Percentiles rank a stretch among this genome's conserved stretches.
These are phyloP conservation scores for Eucalyptus pauciflora DNA, from an alignment of 345 rosid species.

Conservation along the genomic window DNA sequence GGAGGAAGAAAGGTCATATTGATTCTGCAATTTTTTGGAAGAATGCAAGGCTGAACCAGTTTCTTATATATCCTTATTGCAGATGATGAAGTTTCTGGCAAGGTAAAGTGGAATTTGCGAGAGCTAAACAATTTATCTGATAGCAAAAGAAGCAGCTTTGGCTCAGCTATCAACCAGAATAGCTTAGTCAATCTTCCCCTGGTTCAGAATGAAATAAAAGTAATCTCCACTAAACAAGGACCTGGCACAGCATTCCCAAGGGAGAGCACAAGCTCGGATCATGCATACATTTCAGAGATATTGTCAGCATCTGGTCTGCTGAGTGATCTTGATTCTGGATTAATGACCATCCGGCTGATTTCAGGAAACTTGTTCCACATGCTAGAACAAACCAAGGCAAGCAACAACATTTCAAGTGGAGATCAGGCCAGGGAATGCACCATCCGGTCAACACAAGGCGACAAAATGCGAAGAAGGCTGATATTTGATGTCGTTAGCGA, in stretches of 20 bases:
- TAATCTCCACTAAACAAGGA: not conserved
- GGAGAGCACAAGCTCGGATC: constrained; percentile 28
- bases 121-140: constrained; percentile 4
- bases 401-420: constrained; percentile 8
- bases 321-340: constrained; percentile 29
- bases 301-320: constrained; percentile 54
- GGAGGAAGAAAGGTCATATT: not conserved
- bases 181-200: constrained; percentile 7
- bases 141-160: constrained; percentile 15
- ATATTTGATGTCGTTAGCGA: constrained; percentile 68
- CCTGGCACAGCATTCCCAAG: not conserved
- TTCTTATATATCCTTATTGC: not conserved
- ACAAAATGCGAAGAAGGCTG: constrained; percentile 49
- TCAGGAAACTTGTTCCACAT: constrained; percentile 40
- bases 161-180: constrained; percentile 16
- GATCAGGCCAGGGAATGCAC: constrained; percentile 7
- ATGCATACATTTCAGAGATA: constrained; percentile 51
- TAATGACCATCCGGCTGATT: constrained; percentile 30
- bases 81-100: constrained; percentile 41
- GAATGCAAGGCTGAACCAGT: not conserved
- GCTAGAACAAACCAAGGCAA: constrained; percentile 46
- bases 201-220: not conserved
- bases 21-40: not conserved
- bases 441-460: constrained; percentile 10
- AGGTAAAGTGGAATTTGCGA: constrained; percentile 25